phyloP scores from a whole-genome alignment of 1,284 basidiomycete species.

The Apiotrichum siamense region DNA sequence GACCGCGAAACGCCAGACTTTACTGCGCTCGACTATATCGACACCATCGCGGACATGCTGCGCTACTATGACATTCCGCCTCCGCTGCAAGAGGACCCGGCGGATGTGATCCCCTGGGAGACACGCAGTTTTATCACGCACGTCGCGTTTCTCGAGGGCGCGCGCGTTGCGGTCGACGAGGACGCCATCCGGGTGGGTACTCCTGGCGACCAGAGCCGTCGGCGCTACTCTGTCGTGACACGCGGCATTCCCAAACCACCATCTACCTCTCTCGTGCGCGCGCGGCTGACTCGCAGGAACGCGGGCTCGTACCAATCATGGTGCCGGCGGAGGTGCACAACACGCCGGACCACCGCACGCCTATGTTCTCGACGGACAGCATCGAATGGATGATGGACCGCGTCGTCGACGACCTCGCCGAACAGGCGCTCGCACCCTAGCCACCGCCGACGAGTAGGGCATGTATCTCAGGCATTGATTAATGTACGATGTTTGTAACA shows the following conservation, averaged over 20 bases:
- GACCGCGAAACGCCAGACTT: slow-evolving; percentile 89
- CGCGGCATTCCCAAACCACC: no score
- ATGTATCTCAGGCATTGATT: no score
- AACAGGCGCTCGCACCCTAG: no score
- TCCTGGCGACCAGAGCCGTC: no score
- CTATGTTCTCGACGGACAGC: slow-evolving; percentile 33
- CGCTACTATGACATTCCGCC: slow-evolving; percentile 55
- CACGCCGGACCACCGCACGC: slow-evolving; percentile 14
- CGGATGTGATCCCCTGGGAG: slow-evolving; percentile 54
- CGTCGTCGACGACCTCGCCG: slow-evolving; percentile 18
- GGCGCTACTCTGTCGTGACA: no score
- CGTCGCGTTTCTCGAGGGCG: slow-evolving; percentile 66
- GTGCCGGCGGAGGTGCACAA: slow-evolving; percentile 27
- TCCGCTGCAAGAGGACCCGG: slow-evolving; percentile 55
- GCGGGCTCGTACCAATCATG: slow-evolving; percentile 32
- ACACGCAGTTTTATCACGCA: slow-evolving; percentile 60
- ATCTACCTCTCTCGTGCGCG: no score
- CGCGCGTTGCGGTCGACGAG: slow-evolving; percentile 59
- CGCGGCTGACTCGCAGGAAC: slow-evolving; percentile 20
- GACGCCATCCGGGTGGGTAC: slow-evolving; percentile 59
- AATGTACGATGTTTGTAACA: no score
- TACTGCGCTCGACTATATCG: slow-evolving; percentile 77
- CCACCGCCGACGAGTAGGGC: no score
- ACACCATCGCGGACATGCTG: slow-evolving; percentile 64
- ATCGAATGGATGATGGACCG: slow-evolving; percentile 42